phyloP scores from a whole-genome alignment of 352 stramenopile genomes.

The Globisporangium nagaii region DNA sequence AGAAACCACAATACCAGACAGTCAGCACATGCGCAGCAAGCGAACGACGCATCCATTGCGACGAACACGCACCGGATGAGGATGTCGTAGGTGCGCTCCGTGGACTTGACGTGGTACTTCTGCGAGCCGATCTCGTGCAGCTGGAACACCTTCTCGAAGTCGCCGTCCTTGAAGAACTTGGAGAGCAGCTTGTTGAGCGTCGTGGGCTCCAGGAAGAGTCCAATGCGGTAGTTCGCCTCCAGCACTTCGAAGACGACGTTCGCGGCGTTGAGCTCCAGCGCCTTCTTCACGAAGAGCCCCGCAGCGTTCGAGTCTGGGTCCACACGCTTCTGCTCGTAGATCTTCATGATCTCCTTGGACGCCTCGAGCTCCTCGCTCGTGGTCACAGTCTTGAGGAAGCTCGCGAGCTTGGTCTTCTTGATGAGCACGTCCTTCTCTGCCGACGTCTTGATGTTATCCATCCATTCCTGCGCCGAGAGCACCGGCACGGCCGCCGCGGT shows the following conservation, averaged over 20 bases:
- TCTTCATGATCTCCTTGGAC: conserved; percentile 84
- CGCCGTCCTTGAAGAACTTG: conserved; percentile 77
- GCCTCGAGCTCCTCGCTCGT: conserved; percentile 75
- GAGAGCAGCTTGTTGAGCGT: conserved; percentile 81
- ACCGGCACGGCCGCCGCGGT: conserved; percentile 22
- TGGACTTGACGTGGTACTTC: conserved; percentile 83
- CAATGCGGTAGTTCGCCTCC: conserved; percentile 78
- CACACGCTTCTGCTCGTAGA: conserved; percentile 83
- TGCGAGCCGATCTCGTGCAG: conserved; percentile 69
- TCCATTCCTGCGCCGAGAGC: conserved; percentile 67
- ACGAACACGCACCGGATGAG: conserved; percentile 51
- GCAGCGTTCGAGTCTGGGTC: conserved; percentile 73
- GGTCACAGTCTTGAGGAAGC: conserved; percentile 78
- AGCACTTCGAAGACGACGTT: conserved; percentile 76
- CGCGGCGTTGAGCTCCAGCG: conserved; percentile 64
- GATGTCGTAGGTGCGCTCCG: conserved; percentile 80
- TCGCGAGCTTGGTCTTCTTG: conserved; percentile 81
- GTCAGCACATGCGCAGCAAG: not conserved
- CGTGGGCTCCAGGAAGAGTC: conserved; percentile 70
- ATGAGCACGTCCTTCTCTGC: conserved; percentile 73
- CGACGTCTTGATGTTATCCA: conserved; percentile 72
- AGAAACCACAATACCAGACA: not conserved
- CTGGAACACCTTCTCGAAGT: conserved; percentile 75
- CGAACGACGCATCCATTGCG: not conserved
- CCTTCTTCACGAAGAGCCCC: conserved; percentile 79